A percentile compares a stretch with the other conserved stretches of the same genome.
These are phyloP conservation scores for Sechiopsis laciniata DNA, from an alignment of 306 rosid genomes.

Conservation along the genomic window DNA sequence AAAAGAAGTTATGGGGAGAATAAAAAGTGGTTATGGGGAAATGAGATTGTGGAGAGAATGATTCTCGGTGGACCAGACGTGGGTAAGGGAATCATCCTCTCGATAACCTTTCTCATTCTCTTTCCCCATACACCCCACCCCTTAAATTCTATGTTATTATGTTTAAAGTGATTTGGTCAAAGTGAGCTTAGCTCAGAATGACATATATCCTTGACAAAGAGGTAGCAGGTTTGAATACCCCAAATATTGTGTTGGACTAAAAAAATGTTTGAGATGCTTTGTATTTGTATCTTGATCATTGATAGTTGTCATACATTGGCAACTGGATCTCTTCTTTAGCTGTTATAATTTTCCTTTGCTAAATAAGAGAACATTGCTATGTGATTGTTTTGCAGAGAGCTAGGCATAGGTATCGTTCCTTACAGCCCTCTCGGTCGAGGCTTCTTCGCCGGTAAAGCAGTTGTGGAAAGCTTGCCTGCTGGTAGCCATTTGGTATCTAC, in stretches of 20 bases:
- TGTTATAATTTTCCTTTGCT: constrained; percentile 9
- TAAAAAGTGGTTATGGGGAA: too few relatives aligned
- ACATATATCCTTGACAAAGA: too few relatives aligned
- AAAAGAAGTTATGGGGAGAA: too few relatives aligned
- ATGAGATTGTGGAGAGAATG: too few relatives aligned
- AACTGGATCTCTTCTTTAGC: neutral
- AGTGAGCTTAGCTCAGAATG: too few relatives aligned
- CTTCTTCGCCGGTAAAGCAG: constrained; percentile 66
- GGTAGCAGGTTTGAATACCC: too few relatives aligned
- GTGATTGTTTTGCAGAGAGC: constrained; percentile 43
- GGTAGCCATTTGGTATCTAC: constrained; percentile 37
- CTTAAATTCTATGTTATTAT: neutral
- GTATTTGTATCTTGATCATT: neutral
- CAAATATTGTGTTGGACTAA: too few relatives aligned
- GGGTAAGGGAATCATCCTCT: too few relatives aligned
- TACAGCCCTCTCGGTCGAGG: constrained; percentile 81
- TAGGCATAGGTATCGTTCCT: constrained; percentile 78
- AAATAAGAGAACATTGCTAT: neutral
- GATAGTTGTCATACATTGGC: neutral
- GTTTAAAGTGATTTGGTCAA: too few relatives aligned
- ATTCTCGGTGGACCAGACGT: too few relatives aligned
- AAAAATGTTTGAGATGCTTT: neutral
- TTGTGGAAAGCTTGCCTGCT: constrained; percentile 42
- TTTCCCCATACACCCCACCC: too few relatives aligned
- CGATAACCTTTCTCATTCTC: too few relatives aligned